Conservation (phyloP, 2,329 filamentous ascomycete genomes). For the Phialophora chinensis region DNA sequence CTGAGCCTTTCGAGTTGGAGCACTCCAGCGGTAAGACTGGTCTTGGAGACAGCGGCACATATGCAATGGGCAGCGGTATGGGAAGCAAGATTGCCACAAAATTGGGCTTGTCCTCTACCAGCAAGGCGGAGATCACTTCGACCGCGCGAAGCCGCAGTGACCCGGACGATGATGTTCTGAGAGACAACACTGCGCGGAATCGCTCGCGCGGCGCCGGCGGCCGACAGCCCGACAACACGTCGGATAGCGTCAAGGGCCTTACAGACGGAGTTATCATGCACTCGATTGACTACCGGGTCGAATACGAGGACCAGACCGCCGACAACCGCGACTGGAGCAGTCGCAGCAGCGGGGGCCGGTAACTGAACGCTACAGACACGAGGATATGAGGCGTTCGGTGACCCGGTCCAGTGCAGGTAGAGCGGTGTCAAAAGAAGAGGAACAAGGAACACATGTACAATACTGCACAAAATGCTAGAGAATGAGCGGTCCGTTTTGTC, state of each 20-base stretch:
- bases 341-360: conserved; percentile 17
- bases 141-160: conserved; percentile 5
- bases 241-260: conserved; percentile 36
- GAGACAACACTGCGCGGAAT: conserved; percentile 2
- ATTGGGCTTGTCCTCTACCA: conserved; percentile 12
- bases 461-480: neutral
- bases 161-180: conserved; percentile 2
- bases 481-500: neutral
- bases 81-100: conserved; percentile 23
- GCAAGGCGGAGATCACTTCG: conserved; percentile 19
- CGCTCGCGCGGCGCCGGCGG: conserved; percentile 1
- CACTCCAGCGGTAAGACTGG: conserved; percentile 23
- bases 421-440: neutral
- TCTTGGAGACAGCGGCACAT: neutral
- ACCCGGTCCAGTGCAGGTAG: neutral
- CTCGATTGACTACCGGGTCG: conserved; percentile 39
- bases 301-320: conserved; percentile 35
- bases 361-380: neutral
- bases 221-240: conserved; percentile 21
- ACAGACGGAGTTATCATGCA: conserved; percentile 40
- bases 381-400: conserved; percentile 8
- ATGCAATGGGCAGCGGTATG: conserved; percentile 15
- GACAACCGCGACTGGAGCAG: conserved; percentile 17
- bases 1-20: conserved; percentile 29
- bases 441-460: neutral